Evolutionary conservation across 2,329 filamentous ascomycete species (phyloP), one percentile per base, ranked within the genome.

Genomic region (Biscogniauxia marginata): DNA sequence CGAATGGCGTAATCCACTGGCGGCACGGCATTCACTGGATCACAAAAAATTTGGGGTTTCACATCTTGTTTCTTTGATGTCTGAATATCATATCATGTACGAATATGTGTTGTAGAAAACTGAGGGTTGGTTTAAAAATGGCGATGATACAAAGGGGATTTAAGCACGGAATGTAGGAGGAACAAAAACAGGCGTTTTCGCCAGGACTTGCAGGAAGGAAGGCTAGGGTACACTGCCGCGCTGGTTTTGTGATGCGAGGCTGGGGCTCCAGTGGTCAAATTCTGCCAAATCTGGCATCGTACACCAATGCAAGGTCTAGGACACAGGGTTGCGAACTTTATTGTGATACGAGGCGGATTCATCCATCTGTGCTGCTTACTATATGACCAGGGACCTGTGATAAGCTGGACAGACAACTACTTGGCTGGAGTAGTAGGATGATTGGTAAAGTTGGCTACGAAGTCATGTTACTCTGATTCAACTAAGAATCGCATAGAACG

Each of bases 81-180:
- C 39, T 48, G 49, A 56, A 39, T 53, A 59, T 51, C 53, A 39
- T 53, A 59, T 51, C 53, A 54, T 63, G 61, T 63, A 63, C 56
- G 61, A 63, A 51, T 61, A 63, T 49, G 58, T 61, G 61, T 63
- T 54, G 54, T 54, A 56, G 30, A 39, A 39, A 39, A 9, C 30
- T n/a, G 30, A 4, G 30, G 30, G 13, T 39, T 16, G 30, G 5
- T 39, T 16, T 16, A 49, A 25, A 49, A n/a, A n/a, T 5, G 22
- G 46, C 46, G 23, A 49, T 49, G 46, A 30, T 49, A 49, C 23
- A 25, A 48, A 23, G 46, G n/a, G 46, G n/a, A 4, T 39, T 39
- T n/a, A 39, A n/a, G 30, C 5, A 39, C n/a, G 30, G 30, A n/a
- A 39, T n/a, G 13, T 39, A 16, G 30, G 16, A 13, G 30, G 30